Evolutionary conservation across 805 yeast species (phyloP).

Genomic region (Hanseniaspora lindneri): DNA sequence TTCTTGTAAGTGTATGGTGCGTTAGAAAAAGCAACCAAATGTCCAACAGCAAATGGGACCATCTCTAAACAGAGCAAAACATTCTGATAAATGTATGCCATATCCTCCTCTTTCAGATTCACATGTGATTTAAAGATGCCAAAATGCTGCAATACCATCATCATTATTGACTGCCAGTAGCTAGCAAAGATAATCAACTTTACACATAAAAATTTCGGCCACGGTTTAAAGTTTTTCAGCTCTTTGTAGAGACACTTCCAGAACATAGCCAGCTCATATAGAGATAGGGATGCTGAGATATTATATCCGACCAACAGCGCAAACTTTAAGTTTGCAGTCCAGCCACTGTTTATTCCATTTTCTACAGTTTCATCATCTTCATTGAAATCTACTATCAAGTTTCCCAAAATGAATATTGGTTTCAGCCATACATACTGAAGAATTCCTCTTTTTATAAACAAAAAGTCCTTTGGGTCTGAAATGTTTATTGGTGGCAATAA

Average conservation of each 20-base stretch:
- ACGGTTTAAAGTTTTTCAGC: constrained; percentile 67
- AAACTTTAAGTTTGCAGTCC: constrained; percentile 36
- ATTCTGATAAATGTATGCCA: constrained; percentile 60
- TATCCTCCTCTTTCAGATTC: constrained; percentile 26
- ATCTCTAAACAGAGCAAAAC: constrained; percentile 71
- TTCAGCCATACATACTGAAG: constrained; percentile 93
- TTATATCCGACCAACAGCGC: constrained; percentile 66
- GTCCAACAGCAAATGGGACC: constrained; percentile 77
- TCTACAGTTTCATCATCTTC: constrained; percentile 33
- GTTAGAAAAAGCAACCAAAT: constrained; percentile 74
- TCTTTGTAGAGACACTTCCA: constrained; percentile 85
- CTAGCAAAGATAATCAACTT: constrained; percentile 90
- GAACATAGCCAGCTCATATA: constrained; percentile 76
- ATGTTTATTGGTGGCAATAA: constrained; percentile 55
- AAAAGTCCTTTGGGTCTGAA: constrained; percentile 70
- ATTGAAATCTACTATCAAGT: constrained; percentile 36
- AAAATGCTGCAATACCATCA: constrained; percentile 42
- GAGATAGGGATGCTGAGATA: constrained; percentile 63
- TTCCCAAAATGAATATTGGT: constrained; percentile 60
- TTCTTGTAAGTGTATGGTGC: constrained; percentile 50
- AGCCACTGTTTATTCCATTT: constrained; percentile 25
- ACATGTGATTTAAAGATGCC: constrained; percentile 32
- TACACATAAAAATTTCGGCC: constrained; percentile 87
- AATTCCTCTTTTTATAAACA: constrained; percentile 69
- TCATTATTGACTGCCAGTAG: constrained; percentile 84